These are phyloP conservation scores for Lachnellula subtilissima DNA, from an alignment of 2,329 filamentous ascomycete genomes.

Conservation along the genomic window DNA sequence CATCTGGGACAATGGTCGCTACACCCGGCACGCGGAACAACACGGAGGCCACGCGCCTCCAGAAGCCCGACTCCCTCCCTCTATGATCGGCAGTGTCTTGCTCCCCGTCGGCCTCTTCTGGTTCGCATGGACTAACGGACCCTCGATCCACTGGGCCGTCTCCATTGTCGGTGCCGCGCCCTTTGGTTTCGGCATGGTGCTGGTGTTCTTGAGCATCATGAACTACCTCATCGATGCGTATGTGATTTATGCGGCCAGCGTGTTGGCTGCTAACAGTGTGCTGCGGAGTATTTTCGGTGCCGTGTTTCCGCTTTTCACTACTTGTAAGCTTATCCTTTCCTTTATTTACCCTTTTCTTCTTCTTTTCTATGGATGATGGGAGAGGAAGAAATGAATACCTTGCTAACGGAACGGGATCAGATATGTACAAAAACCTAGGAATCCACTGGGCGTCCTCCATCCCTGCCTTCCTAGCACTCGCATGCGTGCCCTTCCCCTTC, in stretches of 20 bases:
- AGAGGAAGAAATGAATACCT: background rate
- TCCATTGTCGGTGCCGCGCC: conserved; percentile 37
- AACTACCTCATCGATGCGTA: conserved; percentile 56
- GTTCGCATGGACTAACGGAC: conserved; percentile 63
- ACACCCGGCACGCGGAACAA: conserved; percentile 34
- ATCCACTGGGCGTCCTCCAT: conserved; percentile 73
- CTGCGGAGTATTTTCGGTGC: conserved; percentile 68
- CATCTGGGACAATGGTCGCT: conserved; percentile 51
- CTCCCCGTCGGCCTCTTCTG: conserved; percentile 63
- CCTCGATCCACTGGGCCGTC: conserved; percentile 54
- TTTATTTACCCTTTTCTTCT: conserved; percentile 29
- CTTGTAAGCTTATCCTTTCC: conserved; percentile 23
- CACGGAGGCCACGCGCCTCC: conserved; percentile 53
- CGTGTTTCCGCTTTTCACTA: conserved; percentile 69
- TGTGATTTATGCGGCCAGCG: conserved; percentile 72
- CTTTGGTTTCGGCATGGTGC: conserved; percentile 45
- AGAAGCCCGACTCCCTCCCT: conserved; percentile 59
- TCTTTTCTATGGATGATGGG: conserved; percentile 24
- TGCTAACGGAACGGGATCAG: conserved; percentile 4
- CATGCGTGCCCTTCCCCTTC: conserved; percentile 69
- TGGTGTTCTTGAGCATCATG: conserved; percentile 56
- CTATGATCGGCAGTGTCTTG: conserved; percentile 56
- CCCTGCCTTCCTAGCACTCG: conserved; percentile 68
- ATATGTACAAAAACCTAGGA: conserved; percentile 49
- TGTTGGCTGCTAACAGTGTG: conserved; percentile 67